Conservation (phyloP, 768 basidiomycete genomes). For the Bullera alba region DNA sequence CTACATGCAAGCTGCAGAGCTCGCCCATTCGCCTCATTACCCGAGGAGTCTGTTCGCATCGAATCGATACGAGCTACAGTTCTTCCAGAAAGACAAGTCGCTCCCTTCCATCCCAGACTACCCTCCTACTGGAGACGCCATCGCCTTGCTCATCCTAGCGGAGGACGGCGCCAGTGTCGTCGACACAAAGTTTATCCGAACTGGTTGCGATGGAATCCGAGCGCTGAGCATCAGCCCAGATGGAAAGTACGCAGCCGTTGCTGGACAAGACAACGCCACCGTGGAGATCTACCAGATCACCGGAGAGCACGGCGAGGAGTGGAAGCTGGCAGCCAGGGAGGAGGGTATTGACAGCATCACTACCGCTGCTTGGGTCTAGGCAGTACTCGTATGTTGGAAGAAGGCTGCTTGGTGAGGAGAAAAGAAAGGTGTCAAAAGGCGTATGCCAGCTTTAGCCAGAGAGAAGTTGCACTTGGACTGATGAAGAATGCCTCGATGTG, state of each 20-base stretch:
- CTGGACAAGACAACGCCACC: slow-evolving; percentile 39
- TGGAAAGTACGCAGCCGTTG: slow-evolving; percentile 39
- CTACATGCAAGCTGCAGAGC: slow-evolving; percentile 37
- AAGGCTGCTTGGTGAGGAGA: no score
- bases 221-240: slow-evolving; percentile 39
- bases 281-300: slow-evolving; percentile 36
- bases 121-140: slow-evolving; percentile 29
- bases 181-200: slow-evolving; percentile 26
- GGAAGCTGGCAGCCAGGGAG: slow-evolving; percentile 37
- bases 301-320: slow-evolving; percentile 33
- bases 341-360: slow-evolving; percentile 30
- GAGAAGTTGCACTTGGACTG: no score
- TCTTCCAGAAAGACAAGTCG: slow-evolving; percentile 3
- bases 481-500: no score
- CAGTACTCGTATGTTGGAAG: no score
- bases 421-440: no score
- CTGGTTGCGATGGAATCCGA: slow-evolving; percentile 35
- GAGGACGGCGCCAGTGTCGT: slow-evolving; percentile 30
- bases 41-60: slow-evolving; percentile 38
- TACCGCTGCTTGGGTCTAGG: slow-evolving; percentile 26
- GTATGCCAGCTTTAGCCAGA: no score
- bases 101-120: slow-evolving; percentile 3
- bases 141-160: slow-evolving; percentile 34
- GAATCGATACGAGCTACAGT: slow-evolving; percentile 38
- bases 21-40: slow-evolving; percentile 24